These are phyloP conservation scores for Pythium phragmiticola DNA, from an alignment of 352 stramenopile species.

Conservation along the genomic window DNA sequence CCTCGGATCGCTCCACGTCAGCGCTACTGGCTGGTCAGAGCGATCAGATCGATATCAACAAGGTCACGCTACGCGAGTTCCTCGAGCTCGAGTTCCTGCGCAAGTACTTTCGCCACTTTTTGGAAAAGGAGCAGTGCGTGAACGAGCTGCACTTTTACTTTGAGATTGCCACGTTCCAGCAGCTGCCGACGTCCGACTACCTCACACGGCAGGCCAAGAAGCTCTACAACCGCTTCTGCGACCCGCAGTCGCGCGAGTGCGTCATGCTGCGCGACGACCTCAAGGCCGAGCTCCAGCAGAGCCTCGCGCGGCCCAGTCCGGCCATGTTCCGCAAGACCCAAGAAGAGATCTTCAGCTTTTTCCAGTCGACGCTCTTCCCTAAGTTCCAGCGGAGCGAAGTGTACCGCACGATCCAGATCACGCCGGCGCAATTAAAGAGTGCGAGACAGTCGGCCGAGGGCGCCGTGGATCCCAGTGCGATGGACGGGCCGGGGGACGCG, in stretches of 20 bases:
- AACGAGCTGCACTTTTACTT: conserved; percentile 80
- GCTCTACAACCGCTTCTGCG: conserved; percentile 63
- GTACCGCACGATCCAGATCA: conserved; percentile 58
- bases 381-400: conserved; percentile 77
- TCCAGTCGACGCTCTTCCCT: conserved; percentile 59
- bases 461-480: not conserved
- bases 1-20: too few relatives aligned
- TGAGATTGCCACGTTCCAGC: conserved; percentile 67
- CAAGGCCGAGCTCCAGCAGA: conserved; percentile 35
- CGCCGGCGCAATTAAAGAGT: conserved; percentile 16
- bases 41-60: conserved; percentile 45
- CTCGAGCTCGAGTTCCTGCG: conserved; percentile 55
- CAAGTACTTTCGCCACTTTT: conserved; percentile 60
- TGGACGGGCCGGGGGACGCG: not conserved
- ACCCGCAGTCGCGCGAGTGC: conserved; percentile 58
- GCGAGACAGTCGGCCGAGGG: conserved; percentile 16
- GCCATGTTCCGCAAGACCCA: conserved; percentile 74
- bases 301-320: conserved; percentile 40
- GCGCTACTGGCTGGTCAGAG: not conserved
- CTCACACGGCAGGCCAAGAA: conserved; percentile 64
- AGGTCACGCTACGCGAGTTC: conserved; percentile 59
- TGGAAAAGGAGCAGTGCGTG: conserved; percentile 69
- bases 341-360: conserved; percentile 68
- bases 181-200: conserved; percentile 77
- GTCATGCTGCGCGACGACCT: conserved; percentile 37